Percentiles rank a stretch among this genome's conserved stretches.
Evolutionary conservation across 768 basidiomycete species (phyloP).

Genomic region (Lactarius sp.): DNA sequence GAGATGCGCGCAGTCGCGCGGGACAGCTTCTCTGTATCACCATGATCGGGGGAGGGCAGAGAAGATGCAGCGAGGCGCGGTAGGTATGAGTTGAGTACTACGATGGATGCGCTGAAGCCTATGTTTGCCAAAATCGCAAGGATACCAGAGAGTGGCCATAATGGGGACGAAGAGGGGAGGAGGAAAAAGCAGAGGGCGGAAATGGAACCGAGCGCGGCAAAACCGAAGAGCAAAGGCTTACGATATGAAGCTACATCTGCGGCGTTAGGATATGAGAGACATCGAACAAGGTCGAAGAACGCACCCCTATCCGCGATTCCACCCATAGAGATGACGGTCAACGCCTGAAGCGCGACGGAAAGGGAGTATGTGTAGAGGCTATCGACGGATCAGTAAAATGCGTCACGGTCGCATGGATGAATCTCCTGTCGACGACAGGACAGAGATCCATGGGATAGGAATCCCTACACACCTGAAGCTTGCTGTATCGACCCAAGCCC

Average conservation of each 20-base stretch:
- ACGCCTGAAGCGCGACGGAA: slow-evolving; percentile 83
- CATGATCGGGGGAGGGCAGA: not conserved
- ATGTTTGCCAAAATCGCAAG: slow-evolving; percentile 79
- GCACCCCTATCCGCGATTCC: slow-evolving; percentile 85
- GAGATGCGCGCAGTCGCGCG: slow-evolving; percentile 80
- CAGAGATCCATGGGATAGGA: not conserved
- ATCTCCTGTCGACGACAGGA: not conserved
- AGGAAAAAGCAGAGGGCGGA: slow-evolving; percentile 67
- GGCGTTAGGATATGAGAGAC: not conserved
- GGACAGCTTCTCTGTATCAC: slow-evolving; percentile 58
- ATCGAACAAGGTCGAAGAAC: slow-evolving; percentile 29
- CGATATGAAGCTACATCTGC: slow-evolving; percentile 53
- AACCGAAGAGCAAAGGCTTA: slow-evolving; percentile 69
- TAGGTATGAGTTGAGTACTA: slow-evolving; percentile 89
- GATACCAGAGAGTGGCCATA: slow-evolving; percentile 66
- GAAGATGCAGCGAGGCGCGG: slow-evolving; percentile 56
- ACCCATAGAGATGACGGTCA: slow-evolving; percentile 95
- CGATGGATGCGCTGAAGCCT: slow-evolving; percentile 78
- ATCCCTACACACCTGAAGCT: slow-evolving; percentile 69
- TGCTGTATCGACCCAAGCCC: slow-evolving; percentile 86
- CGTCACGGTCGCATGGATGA: not conserved
- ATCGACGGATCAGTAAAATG: slow-evolving; percentile 15
- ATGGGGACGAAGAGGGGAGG: slow-evolving; percentile 61
- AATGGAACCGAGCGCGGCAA: slow-evolving; percentile 67
- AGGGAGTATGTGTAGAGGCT: slow-evolving; percentile 87